Evolutionary conservation across 441 rosid species (phyloP).

Genomic region (Gossypium davidsonii): DNA sequence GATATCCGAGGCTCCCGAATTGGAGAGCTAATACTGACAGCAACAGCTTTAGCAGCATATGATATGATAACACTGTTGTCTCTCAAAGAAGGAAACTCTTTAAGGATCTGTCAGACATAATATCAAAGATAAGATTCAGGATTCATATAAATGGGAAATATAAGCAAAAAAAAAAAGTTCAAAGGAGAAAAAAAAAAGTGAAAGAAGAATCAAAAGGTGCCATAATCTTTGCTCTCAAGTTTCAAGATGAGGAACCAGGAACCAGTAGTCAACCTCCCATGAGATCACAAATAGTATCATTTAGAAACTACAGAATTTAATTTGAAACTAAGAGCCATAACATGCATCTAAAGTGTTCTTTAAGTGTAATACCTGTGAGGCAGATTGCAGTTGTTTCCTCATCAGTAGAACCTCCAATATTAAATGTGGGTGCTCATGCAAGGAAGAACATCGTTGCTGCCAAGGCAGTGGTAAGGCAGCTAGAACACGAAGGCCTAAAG

Average conservation of each 20-base stretch:
- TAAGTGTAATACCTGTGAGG: slow-evolving; percentile 57
- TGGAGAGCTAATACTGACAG: slow-evolving; percentile 64
- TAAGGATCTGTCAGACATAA: slow-evolving; percentile 65
- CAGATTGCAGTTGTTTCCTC: slow-evolving; percentile 95
- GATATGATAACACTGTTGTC: slow-evolving; percentile 60
- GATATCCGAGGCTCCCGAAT: slow-evolving; percentile 76
- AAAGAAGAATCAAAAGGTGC: neutral
- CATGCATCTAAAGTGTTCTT: slow-evolving; percentile 20
- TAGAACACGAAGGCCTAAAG: slow-evolving; percentile 93
- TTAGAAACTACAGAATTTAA: neutral
- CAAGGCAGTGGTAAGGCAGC: slow-evolving; percentile 96
- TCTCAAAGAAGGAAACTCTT: slow-evolving; percentile 82
- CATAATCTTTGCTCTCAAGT: neutral
- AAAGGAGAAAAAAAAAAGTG: neutral
- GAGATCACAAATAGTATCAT: neutral
- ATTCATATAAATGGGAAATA: slow-evolving; percentile 9
- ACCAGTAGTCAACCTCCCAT: slow-evolving; percentile 12
- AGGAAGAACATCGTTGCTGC: slow-evolving; percentile 97
- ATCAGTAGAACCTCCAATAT: slow-evolving; percentile 92
- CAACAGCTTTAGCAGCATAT: slow-evolving; percentile 90
- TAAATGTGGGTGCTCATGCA: slow-evolving; percentile 93
- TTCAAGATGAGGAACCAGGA: slow-evolving; percentile 6
- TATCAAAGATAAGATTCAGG: slow-evolving; percentile 21
- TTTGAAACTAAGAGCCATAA: slow-evolving; percentile 7
- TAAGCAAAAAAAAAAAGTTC: neutral